Evolutionary conservation across 192 early-diverging fungal genomes (phyloP).

Genomic region (Mortierella claussenii): DNA sequence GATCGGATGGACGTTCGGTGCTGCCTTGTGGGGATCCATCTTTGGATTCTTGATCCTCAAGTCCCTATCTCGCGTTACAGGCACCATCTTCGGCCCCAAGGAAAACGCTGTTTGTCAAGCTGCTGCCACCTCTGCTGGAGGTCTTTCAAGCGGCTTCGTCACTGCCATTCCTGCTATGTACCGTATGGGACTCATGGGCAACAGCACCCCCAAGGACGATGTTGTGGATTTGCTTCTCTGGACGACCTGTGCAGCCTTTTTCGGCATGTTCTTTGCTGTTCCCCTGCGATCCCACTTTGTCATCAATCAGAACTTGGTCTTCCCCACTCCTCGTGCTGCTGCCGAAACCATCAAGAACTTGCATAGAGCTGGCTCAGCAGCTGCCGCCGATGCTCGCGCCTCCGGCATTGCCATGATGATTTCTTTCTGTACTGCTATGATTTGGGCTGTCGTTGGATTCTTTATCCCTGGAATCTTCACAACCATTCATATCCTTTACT

Average conservation of each 20-base stretch:
- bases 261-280: conserved; percentile 78
- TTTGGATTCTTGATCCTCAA: conserved; percentile 72
- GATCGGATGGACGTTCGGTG: conserved; percentile 68
- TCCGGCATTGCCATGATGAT: conserved; percentile 62
- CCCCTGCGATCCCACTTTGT: conserved; percentile 74
- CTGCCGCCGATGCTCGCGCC: conserved; percentile 59
- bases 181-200: conserved; percentile 64
- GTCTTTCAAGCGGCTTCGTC: conserved; percentile 69
- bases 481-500: conserved; percentile 58
- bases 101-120: conserved; percentile 76
- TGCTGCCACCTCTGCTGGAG: conserved; percentile 76
- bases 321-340: conserved; percentile 74
- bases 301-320: conserved; percentile 73
- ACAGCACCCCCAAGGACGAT: conserved; percentile 57
- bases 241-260: conserved; percentile 69
- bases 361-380: conserved; percentile 57
- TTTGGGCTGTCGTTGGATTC: conserved; percentile 63
- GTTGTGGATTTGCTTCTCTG: conserved; percentile 61
- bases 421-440: conserved; percentile 55
- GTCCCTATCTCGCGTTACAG: conserved; percentile 59
- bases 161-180: conserved; percentile 79
- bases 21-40: conserved; percentile 64
- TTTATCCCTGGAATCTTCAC: conserved; percentile 55
- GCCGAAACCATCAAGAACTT: conserved; percentile 71
- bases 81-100: conserved; percentile 73